Conservation (phyloP, 2,329 filamentous ascomycete genomes). For the Neonectria magnoliae region DNA sequence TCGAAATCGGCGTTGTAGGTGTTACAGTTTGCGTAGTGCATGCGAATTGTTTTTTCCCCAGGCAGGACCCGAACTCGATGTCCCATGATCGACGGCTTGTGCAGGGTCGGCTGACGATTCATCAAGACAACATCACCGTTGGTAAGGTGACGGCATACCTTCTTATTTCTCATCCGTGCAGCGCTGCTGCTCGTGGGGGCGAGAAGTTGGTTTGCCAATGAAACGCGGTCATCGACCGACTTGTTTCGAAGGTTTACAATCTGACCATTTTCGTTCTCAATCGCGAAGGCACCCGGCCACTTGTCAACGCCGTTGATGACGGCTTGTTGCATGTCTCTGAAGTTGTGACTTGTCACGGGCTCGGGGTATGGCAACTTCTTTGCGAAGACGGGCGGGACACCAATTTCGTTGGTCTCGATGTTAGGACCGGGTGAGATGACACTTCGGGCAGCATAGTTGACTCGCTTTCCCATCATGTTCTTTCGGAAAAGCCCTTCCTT, state of each 20-base stretch:
- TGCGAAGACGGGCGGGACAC: conserved; percentile 97
- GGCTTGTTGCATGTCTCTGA: conserved; percentile 92
- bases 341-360: conserved; percentile 96
- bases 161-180: conserved; percentile 87
- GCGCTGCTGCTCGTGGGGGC: conserved; percentile 81
- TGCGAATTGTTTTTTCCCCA: conserved; percentile 96
- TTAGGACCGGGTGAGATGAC: conserved; percentile 99
- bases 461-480: conserved; percentile 99
- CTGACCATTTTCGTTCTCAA: conserved; percentile 95
- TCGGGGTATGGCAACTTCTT: conserved; percentile 96
- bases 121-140: conserved; percentile 98
- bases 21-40: conserved; percentile 99
- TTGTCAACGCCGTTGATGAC: conserved; percentile 94
- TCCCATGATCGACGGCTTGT: conserved; percentile 99
- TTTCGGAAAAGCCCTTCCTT: conserved; percentile 98
- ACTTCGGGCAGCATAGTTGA: conserved; percentile 96
- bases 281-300: conserved; percentile 93
- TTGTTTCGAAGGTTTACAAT: conserved; percentile 89
- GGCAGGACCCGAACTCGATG: conserved; percentile 92
- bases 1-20: conserved; percentile 99
- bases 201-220: conserved; percentile 91
- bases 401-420: conserved; percentile 98
- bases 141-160: conserved; percentile 94
- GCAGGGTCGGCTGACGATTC: conserved; percentile 97
- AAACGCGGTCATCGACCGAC: conserved; percentile 85